Evolutionary conservation across 2,329 filamentous ascomycete genomes (phyloP).

Genomic region (Aspergillus hiratsukae): DNA sequence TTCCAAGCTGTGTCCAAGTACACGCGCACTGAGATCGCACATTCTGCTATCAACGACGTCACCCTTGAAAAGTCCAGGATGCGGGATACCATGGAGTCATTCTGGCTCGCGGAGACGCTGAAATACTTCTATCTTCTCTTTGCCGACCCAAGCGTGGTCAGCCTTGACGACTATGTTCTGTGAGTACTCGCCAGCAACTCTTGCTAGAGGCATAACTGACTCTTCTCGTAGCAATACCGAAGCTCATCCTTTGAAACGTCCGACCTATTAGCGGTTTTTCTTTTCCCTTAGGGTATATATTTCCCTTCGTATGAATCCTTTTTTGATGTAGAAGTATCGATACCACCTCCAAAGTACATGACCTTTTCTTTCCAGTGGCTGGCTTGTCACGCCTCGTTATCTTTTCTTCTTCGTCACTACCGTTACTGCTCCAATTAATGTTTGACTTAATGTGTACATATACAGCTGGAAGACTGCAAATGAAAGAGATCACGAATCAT

Average conservation of each 20-base stretch:
- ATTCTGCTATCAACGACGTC: slow-evolving; percentile 64
- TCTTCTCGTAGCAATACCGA: slow-evolving; percentile 17
- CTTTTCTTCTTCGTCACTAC: background rate
- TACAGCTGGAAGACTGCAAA: background rate
- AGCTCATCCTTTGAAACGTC: slow-evolving; percentile 25
- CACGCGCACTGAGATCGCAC: slow-evolving; percentile 59
- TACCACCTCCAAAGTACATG: slow-evolving; percentile 6
- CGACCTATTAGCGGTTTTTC: slow-evolving; percentile 8
- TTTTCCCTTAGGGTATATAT: background rate
- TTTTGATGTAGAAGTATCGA: slow-evolving; percentile 8
- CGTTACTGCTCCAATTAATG: background rate
- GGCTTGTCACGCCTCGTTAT: background rate
- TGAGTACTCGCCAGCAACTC: slow-evolving; percentile 24
- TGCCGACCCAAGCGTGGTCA: slow-evolving; percentile 40
- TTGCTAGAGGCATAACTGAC: background rate
- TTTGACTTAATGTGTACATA: background rate
- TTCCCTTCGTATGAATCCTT: background rate
- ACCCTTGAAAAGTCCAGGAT: slow-evolving; percentile 44
- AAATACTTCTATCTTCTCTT: slow-evolving; percentile 48
- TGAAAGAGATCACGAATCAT: background rate
- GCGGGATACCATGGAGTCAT: slow-evolving; percentile 67
- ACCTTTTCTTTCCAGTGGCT: background rate
- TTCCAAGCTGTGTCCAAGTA: slow-evolving; percentile 59
- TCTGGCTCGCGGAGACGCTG: slow-evolving; percentile 58
- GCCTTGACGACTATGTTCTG: slow-evolving; percentile 45